Evolutionary conservation across 2,329 filamentous ascomycete genomes (phyloP), one percentile per base, ranked within the genome.

Genomic region (Daldinia sp.): DNA sequence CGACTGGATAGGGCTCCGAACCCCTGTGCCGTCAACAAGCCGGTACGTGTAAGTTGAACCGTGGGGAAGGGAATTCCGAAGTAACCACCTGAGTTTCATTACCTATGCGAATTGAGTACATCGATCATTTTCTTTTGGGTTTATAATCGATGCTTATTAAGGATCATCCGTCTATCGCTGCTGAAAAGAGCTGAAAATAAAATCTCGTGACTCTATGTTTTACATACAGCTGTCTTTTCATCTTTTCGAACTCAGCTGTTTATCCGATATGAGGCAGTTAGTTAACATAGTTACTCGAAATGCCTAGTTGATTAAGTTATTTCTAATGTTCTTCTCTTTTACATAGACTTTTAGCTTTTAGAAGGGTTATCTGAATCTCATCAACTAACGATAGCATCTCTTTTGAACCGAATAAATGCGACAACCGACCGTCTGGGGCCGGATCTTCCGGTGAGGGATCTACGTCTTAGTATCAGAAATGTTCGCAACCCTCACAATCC

Each of bases 371-470:
- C 23, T 51, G 26, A 50, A 64, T 63, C 61, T 46, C 33, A 51
- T 54, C 33, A 63, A 63, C 53, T 54, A 67, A 33, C 26, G 7
- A 51, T 26, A 51, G 4, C 6, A 12, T 33, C 41, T 39, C 44
- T 20, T 51, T 20, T 51, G 37, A 18, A 50, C 48, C 53, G n/a
- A 60, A 20, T 35, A 44, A 42, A 33, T 28, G 35, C 60, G 46
- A 48, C 60, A 53, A 60, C 64, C 51, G 64, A 70, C 59, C 33
- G 39, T 53, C 37, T 63, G 56, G 50, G 64, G 65, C 66, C 68
- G 66, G 57, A 54, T 65, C 63, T 57, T 58, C 63, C 65, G 65
- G 70, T 48, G 66, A 67, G 39, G 67, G 67, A 68, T 63, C 64
- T 60, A 50, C 65, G 41, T 60, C 50, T 55, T 68, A 56, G 65